Evolutionary conservation across 371 early-diverging fungal genomes (phyloP), one percentile per base, ranked within the genome.

Genomic region (Amoeboaphelidium occidentale): DNA sequence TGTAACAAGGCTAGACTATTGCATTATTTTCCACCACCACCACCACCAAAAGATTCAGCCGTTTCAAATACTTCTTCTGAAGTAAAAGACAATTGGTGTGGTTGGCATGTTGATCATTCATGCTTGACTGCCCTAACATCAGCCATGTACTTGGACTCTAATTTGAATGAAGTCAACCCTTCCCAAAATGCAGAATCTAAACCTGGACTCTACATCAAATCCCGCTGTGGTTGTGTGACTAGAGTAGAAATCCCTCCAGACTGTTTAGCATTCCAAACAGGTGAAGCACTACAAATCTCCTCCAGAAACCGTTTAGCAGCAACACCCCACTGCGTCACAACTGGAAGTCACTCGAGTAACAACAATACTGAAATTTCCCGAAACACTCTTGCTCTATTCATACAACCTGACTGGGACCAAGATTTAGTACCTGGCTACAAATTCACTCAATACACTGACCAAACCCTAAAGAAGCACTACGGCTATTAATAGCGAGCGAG

Each of bases 361-460:
- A 42, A 14, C 51, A 55, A 47, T 44, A 10, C 45, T 58, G 50
- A 44, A 13, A 2, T 67, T 23, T 65, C 72, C n/a, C 49, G 74
- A 23, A 73, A 73, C 58, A 74, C 74, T 1, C 66, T 74, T 53
- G 76, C 74, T 0, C 70, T 74, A 25, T 76, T 76, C 51, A 67
- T 73, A 65, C 74, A 75, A 49, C 65, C 63, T 23, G 43, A 63
- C 39, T 58, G 60, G 2, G 55, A 63, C 27, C 52, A 59, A 39
- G 47, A 61, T 47, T 45, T 67, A 32, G 50, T 23, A 6, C 47
- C 49, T 1, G 73, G 63, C 28, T 53, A 58, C 22, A 73, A 64
- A 26, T 75, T 78, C 64, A 67, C 67, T 43, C 53, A 67, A 45
- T 73, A 74, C 60, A 72, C 70, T 25, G 58, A 67, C 50, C 63